Evolutionary conservation across 1,139 yeast species (phyloP).

Genomic region (Komagataea norvegica): DNA sequence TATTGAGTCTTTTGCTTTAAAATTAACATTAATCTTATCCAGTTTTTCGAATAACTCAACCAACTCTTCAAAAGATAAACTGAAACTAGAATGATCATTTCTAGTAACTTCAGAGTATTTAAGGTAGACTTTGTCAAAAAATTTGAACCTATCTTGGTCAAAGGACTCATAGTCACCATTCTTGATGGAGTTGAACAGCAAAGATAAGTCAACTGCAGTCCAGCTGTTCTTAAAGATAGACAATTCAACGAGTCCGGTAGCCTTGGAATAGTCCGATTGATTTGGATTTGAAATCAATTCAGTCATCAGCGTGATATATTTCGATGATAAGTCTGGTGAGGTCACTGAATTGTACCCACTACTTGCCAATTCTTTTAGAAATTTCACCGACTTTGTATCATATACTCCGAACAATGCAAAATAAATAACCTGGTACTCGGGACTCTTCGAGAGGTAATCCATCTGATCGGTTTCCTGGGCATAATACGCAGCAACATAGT

Average conservation of each 20-base stretch:
- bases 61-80: slow-evolving; percentile 11
- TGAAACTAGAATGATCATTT: slow-evolving; percentile 2
- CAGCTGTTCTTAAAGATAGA: slow-evolving; percentile 24
- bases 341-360: slow-evolving; percentile 15
- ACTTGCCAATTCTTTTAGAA: slow-evolving; percentile 30
- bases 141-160: slow-evolving; percentile 27
- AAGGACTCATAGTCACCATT: slow-evolving; percentile 14
- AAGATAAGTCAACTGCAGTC: slow-evolving; percentile 20
- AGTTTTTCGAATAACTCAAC: slow-evolving; percentile 1
- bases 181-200: slow-evolving; percentile 18
- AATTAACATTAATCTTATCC: slow-evolving; percentile 2
- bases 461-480: slow-evolving; percentile 5
- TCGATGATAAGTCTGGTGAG: slow-evolving; percentile 6
- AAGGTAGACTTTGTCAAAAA: slow-evolving; percentile 27
- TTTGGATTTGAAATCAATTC: slow-evolving; percentile 27
- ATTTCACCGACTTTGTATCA: slow-evolving; percentile 12
- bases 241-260: slow-evolving; percentile 20
- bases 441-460: slow-evolving; percentile 4
- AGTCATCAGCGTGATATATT: slow-evolving; percentile 22
- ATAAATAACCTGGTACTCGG: slow-evolving; percentile 20
- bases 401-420: slow-evolving; percentile 22
- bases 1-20: slow-evolving; percentile 20
- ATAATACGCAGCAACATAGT: slow-evolving; percentile 26
- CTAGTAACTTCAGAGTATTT: slow-evolving; percentile 19
- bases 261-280: slow-evolving; percentile 18